Base-by-base conservation (phyloP, 2,329 filamentous ascomycete species). In the Fusarium graminum region DNA sequence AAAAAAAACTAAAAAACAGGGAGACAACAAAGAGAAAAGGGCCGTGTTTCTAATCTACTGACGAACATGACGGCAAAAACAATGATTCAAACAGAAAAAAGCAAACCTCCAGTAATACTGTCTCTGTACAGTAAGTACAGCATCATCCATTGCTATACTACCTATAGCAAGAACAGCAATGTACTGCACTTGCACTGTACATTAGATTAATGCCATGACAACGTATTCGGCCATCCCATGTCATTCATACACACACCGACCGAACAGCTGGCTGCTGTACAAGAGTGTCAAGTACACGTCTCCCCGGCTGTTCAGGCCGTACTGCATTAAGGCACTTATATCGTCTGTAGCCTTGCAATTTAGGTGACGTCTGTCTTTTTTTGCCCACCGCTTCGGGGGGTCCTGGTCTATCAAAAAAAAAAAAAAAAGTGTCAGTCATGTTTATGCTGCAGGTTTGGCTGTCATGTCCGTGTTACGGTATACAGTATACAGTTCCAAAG, bases 231-330 rank as follows among this genome's bases (percentile, higher is more conserved):
- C 70, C 69, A 52, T 55, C 26, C 45, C 39, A 72, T 72, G 68
- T 66, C 70, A 22, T 22, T 22, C 22, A 22, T 22, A 22, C 22
- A 22, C 22, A 69, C 58, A 66, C 58, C 59, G 57, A 55, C 55
- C 65, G 64, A 36, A 36, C 34, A 36, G 34, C 34, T 36, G 34
- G 34, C 34, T 36, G 34, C 63, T 69, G 69, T 53, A 67, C 61
- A 59, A 63, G 51, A 67, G 58, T 38, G 57, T 71, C 63, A 62
- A 61, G 47, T 56, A 66, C 64, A 68, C 65, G 44, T 49, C 63
- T 52, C 63, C 52, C 63, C 25, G 53, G 66, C 59, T 63, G 51
- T 61, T 62, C 53, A 68, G 56, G 66, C 63, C 45, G 64, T 61
- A 49, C 40, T 69, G 62, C 52, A 66, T 63, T 36, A 36, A 36